Conservation (phyloP, 257 asterid species). For the Catharanthus roseus region DNA sequence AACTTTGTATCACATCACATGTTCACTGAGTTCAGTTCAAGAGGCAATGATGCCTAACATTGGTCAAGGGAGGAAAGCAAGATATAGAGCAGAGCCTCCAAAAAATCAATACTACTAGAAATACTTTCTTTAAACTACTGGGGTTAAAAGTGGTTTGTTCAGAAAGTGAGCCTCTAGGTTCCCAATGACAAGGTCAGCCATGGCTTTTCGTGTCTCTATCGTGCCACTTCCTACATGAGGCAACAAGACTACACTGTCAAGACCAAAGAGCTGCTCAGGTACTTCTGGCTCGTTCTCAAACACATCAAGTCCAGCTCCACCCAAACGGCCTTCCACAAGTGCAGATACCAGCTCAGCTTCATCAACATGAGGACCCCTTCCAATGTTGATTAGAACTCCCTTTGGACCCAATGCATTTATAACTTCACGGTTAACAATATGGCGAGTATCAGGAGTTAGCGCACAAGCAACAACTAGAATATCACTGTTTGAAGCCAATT, state of each 20-base stretch:
- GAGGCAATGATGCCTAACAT: background rate
- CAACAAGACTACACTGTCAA: conserved; percentile 55
- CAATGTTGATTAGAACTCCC: conserved; percentile 69
- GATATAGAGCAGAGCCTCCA: background rate
- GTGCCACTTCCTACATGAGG: conserved; percentile 72
- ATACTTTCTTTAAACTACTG: conserved; percentile 24
- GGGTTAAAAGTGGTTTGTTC: conserved; percentile 55
- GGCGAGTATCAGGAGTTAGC: conserved; percentile 53
- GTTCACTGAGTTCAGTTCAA: background rate
- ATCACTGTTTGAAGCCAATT: conserved; percentile 51
- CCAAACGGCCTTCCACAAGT: conserved; percentile 58
- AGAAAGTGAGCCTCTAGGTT: conserved; percentile 69
- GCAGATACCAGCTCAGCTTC: conserved; percentile 66
- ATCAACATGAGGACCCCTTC: conserved; percentile 62
- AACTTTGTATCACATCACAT: background rate
- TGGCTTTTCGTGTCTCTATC: conserved; percentile 46
- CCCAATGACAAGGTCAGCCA: conserved; percentile 74
- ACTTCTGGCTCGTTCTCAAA: conserved; percentile 68
- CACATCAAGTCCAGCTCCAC: conserved; percentile 92
- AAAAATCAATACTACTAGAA: background rate
- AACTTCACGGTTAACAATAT: conserved; percentile 51
- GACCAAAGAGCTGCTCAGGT: conserved; percentile 44
- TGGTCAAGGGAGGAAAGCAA: background rate
- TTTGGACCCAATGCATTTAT: conserved; percentile 62
- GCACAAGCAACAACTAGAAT: conserved; percentile 63